phyloP scores from a whole-genome alignment of 352 stramenopile genomes.

The Globisporangium camurandrum region DNA sequence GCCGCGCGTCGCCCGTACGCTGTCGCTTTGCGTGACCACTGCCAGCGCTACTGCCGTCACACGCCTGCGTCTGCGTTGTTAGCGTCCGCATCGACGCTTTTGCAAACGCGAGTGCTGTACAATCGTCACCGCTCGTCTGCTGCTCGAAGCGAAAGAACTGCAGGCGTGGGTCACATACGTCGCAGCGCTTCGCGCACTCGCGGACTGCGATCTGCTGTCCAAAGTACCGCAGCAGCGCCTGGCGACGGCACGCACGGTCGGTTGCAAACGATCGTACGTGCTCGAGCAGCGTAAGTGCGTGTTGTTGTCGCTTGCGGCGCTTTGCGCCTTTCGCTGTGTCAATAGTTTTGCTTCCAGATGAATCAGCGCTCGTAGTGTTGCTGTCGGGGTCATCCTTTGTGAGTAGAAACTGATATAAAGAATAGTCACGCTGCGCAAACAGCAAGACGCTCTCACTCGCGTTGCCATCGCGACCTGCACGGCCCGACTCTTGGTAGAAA shows the following conservation, averaged over 20 bases:
- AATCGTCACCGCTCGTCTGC: too few relatives aligned
- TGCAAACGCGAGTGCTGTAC: too few relatives aligned
- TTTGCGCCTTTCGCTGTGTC: slow-evolving; percentile 10
- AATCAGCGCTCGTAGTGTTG: neutral
- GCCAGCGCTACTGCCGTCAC: neutral
- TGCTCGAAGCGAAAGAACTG: slow-evolving; percentile 47
- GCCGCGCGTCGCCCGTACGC: slow-evolving; percentile 26
- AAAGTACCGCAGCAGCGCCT: slow-evolving; percentile 49
- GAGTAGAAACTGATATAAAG: slow-evolving; percentile 38
- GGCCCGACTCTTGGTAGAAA: slow-evolving; percentile 95
- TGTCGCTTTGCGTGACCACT: slow-evolving; percentile 12
- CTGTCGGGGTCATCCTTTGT: slow-evolving; percentile 17
- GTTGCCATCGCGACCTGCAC: slow-evolving; percentile 90
- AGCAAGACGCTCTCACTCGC: slow-evolving; percentile 81
- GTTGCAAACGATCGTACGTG: slow-evolving; percentile 36
- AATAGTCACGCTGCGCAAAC: slow-evolving; percentile 50
- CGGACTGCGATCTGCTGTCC: slow-evolving; percentile 35
- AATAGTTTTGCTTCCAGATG: neutral
- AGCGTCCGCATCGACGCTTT: slow-evolving; percentile 7
- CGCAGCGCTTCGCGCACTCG: slow-evolving; percentile 41
- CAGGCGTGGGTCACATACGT: slow-evolving; percentile 52
- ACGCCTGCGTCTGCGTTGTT: neutral
- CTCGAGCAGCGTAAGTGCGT: slow-evolving; percentile 27
- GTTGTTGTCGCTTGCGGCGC: slow-evolving; percentile 8
- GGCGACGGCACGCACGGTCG: slow-evolving; percentile 39